These are phyloP conservation scores for Coemansia sp. DNA, from an alignment of 192 early-diverging fungal genomes.

Conservation along the genomic window DNA sequence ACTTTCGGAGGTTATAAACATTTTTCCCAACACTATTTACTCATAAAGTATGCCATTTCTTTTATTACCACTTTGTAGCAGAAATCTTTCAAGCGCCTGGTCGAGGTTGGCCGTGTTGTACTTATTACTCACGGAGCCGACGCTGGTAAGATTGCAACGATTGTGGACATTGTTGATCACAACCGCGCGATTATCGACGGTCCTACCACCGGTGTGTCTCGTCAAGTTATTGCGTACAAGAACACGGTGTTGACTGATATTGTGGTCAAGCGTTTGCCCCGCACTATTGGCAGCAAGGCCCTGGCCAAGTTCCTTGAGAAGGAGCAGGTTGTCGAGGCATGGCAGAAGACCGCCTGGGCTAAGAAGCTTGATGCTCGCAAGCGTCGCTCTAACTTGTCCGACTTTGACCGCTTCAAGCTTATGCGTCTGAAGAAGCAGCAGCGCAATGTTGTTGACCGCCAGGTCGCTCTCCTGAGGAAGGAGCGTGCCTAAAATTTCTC, in stretches of 20 bases:
- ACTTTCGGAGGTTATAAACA: neutral
- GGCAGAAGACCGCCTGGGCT: constrained; percentile 91
- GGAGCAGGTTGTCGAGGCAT: constrained; percentile 75
- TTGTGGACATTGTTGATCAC: constrained; percentile 99
- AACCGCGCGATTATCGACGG: constrained; percentile 96
- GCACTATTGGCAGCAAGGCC: constrained; percentile 71
- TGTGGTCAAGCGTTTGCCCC: constrained; percentile 80
- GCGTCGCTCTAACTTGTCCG: constrained; percentile 72
- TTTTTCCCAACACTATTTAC: neutral
- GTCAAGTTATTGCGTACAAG: constrained; percentile 86
- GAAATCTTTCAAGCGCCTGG: constrained; percentile 82
- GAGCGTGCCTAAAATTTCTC: constrained; percentile 36
- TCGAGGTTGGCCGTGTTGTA: constrained; percentile 98
- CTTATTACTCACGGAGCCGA: constrained; percentile 91
- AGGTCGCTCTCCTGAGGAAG: constrained; percentile 49
- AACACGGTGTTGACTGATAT: constrained; percentile 89
- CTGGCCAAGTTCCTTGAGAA: constrained; percentile 82
- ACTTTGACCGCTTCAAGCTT: constrained; percentile 99
- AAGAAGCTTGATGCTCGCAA: constrained; percentile 89
- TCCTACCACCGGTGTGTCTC: constrained; percentile 90
- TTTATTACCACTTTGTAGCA: constrained; percentile 24
- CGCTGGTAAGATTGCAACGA: constrained; percentile 96
- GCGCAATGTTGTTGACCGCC: constrained; percentile 49
- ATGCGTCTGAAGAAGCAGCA: constrained; percentile 88
- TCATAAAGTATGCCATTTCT: neutral